Percentiles rank a stretch among this genome's conserved stretches.
Conservation (phyloP, 768 basidiomycete species). For the Tulasnella sp. region DNA sequence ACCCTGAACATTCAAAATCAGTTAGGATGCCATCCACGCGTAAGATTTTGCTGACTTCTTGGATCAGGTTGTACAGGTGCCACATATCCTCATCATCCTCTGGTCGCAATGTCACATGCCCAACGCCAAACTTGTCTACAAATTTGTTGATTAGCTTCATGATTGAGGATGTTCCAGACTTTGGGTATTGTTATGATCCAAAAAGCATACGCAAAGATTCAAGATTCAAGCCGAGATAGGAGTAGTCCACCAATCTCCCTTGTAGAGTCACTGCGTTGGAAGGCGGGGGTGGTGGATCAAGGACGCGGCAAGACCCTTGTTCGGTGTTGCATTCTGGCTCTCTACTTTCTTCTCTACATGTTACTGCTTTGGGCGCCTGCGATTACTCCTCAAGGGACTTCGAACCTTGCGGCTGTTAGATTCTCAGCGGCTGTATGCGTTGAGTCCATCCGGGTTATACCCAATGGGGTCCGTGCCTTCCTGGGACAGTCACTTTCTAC, state of each 20-base stretch:
- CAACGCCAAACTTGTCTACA: constrained; percentile 76
- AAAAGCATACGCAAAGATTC: not conserved
- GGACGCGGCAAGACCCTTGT: too few species aligned
- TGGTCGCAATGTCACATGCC: constrained; percentile 85
- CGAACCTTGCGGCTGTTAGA: constrained; percentile 11
- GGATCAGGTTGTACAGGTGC: constrained; percentile 97
- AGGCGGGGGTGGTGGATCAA: too few species aligned
- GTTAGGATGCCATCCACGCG: not conserved
- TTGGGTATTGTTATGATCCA: not conserved
- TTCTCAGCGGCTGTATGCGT: constrained; percentile 9
- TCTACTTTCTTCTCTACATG: not conserved
- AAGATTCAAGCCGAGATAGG: too few species aligned
- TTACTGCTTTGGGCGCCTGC: constrained; percentile 16
- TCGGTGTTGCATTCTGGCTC: too few species aligned
- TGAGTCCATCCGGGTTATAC: constrained; percentile 17
- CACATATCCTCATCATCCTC: constrained; percentile 99
- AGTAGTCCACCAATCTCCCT: too few species aligned
- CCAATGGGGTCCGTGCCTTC: constrained; percentile 15
- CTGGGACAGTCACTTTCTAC: not conserved
- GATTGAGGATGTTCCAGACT: not conserved
- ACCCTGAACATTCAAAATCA: constrained; percentile 31
- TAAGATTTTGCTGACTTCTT: constrained; percentile 38
- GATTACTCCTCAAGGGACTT: constrained; percentile 2
- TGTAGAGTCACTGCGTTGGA: too few species aligned
- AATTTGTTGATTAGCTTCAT: constrained; percentile 83